Evolutionary conservation across 2,329 filamentous ascomycete species (phyloP), one percentile per base, ranked within the genome.

Genomic region (Penicillium italicum): DNA sequence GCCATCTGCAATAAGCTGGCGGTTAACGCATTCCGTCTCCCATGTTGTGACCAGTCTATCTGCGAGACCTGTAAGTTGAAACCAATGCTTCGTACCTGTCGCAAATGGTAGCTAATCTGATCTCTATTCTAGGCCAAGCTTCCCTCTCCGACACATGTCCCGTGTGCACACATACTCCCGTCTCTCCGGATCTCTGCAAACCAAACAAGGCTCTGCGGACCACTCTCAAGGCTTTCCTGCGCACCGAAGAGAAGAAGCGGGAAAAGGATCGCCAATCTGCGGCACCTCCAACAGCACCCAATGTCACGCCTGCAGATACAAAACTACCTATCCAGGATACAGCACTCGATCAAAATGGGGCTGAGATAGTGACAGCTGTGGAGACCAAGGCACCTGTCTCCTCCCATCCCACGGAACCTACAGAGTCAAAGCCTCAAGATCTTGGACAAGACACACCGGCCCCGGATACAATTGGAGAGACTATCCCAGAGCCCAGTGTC

Each of bases 1-100:
- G 91, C 91, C 50, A 90, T 91, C 65, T 99, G 94, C 77, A 94
- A 89, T 77, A 91, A 90, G 73, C 81, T 97, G 56, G 92, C 91
- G 30, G 80, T 96, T 62, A 95, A 97, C 72, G 90, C 93, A 9
- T 96, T 91, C 72, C 89, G 92, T 61, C 80, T 97, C 28, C 90
- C 92, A 1, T 99, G 94, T 76, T 99, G 94, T 74, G 94, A 97
- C 69, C 93, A 96, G 71, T 87, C 89, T 38, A 96, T 97, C 56
- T 97, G 94, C 79, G 89, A 93, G 69, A 82, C 80, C 62, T 99
- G 94, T 97, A 79, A 69, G 87, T 75, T 28, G 12, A 26, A 47
- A 40, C 41, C 24, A 47, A 47, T 41, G 36, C 24, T 46, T 46
- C 41, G 44, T 18, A 22, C 33, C 34, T 38, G 22, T 28, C 42